These are phyloP conservation scores for Rhizomucor pusillus DNA, from an alignment of 371 early-diverging fungal species.

Conservation along the genomic window DNA sequence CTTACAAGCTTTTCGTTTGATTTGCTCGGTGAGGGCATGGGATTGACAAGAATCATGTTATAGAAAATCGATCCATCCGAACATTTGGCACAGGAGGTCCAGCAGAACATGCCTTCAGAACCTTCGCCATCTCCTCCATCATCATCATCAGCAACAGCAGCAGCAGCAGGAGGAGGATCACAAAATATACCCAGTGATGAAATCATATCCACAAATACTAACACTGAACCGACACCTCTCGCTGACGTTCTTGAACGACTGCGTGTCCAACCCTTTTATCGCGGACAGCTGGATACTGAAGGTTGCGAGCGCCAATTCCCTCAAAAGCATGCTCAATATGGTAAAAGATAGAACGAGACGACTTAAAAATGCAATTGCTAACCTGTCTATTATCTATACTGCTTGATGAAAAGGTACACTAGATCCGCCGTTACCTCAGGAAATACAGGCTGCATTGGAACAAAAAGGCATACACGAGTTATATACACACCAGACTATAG, in stretches of 20 bases:
- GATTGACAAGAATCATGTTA: not conserved
- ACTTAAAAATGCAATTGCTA: not conserved
- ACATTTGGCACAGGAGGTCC: constrained; percentile 1
- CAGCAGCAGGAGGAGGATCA: not conserved
- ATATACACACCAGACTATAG: constrained; percentile 71
- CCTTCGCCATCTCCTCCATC: not conserved
- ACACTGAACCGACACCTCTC: no score
- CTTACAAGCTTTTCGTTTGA: not conserved
- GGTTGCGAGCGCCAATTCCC: constrained; percentile 17
- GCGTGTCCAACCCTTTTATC: constrained; percentile 25
- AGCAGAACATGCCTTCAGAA: constrained; percentile 13
- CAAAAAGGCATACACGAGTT: constrained; percentile 40
- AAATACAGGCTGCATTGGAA: constrained; percentile 24
- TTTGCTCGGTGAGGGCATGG: no score
- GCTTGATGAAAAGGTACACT: constrained; percentile 14
- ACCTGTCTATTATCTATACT: not conserved
- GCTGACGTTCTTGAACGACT: constrained; percentile 19
- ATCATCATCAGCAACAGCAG: not conserved
- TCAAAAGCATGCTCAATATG: constrained; percentile 19
- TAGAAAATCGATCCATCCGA: constrained; percentile 15
- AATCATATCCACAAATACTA: no score
- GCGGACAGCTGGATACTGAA: constrained; percentile 21
- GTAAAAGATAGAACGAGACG: constrained; percentile 13
- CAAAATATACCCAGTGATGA: constrained; percentile 1
- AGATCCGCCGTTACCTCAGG: constrained; percentile 12